phyloP scores from a whole-genome alignment of 768 basidiomycete species.

The Trametes gibbosa region DNA sequence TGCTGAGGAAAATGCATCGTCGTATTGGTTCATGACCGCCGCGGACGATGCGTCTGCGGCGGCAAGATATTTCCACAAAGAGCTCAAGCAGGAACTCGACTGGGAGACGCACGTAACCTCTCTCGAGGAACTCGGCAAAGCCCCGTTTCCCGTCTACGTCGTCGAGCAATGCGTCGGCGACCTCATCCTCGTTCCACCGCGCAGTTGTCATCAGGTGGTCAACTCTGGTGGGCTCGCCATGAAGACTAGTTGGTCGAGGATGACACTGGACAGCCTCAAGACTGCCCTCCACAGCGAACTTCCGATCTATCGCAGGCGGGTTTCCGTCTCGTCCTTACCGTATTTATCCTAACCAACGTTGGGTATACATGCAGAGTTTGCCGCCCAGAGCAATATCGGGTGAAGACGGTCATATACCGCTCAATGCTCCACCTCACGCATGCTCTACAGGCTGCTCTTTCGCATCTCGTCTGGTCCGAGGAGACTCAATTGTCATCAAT shows the following conservation, averaged over 20 bases:
- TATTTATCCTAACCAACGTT: background rate
- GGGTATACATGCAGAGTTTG: constrained; percentile 55
- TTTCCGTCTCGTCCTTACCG: background rate
- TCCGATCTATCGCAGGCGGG: constrained; percentile 75
- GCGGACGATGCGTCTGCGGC: constrained; percentile 53
- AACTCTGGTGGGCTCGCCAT: constrained; percentile 79
- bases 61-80: constrained; percentile 54
- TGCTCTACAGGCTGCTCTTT: constrained; percentile 14
- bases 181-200: constrained; percentile 75
- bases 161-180: constrained; percentile 75
- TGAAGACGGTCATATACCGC: constrained; percentile 64
- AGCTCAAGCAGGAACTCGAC: constrained; percentile 61
- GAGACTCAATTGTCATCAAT: too few species aligned
- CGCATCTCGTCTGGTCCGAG: background rate
- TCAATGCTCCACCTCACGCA: constrained; percentile 41
- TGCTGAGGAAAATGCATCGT: constrained; percentile 66
- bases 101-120: constrained; percentile 69
- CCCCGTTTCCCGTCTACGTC: constrained; percentile 69
- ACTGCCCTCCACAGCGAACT: constrained; percentile 70
- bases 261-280: constrained; percentile 63
- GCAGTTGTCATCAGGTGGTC: constrained; percentile 82
- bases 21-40: constrained; percentile 87
- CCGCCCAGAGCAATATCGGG: constrained; percentile 70
- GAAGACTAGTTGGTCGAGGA: constrained; percentile 85
- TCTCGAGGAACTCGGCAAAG: constrained; percentile 57